These are phyloP conservation scores for Ogataea ramenticola DNA, from an alignment of 805 yeast genomes.

Conservation along the genomic window DNA sequence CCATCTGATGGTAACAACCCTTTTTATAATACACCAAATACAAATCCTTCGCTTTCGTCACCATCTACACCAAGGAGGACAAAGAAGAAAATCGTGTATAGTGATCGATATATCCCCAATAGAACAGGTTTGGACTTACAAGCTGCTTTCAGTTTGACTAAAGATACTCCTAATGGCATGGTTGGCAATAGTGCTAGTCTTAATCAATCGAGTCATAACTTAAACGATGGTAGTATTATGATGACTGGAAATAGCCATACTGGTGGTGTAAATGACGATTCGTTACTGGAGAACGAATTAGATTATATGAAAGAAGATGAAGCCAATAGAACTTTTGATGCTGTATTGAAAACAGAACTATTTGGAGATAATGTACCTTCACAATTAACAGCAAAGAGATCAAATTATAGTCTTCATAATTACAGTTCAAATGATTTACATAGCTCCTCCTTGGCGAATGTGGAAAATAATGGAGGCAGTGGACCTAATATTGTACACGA, in stretches of 20 bases:
- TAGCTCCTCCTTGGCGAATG: background rate
- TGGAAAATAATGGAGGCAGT: background rate
- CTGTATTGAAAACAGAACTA: slow-evolving; percentile 79
- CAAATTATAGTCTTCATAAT: background rate
- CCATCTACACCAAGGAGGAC: slow-evolving; percentile 41
- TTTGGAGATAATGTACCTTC: slow-evolving; percentile 80
- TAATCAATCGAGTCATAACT: background rate
- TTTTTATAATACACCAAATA: background rate
- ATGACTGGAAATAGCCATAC: background rate
- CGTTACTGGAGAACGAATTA: slow-evolving; percentile 45
- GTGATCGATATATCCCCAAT: slow-evolving; percentile 84
- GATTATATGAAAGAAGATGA: slow-evolving; percentile 68
- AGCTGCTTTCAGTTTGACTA: slow-evolving; percentile 62
- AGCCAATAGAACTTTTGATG: slow-evolving; percentile 81
- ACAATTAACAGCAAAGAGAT: slow-evolving; percentile 8
- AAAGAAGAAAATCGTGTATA: slow-evolving; percentile 45
- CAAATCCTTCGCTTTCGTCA: slow-evolving; percentile 20
- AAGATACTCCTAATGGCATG: background rate
- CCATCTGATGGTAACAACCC: background rate
- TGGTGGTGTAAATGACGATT: background rate
- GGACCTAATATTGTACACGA: too few relatives aligned
- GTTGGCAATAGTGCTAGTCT: background rate
- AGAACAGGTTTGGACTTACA: slow-evolving; percentile 82
- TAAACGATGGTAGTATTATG: background rate
- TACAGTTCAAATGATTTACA: background rate